Percentiles rank a stretch among this genome's conserved stretches.
Conservation (phyloP, 2,329 filamentous ascomycete species). For the Hypoxylon sp. region DNA sequence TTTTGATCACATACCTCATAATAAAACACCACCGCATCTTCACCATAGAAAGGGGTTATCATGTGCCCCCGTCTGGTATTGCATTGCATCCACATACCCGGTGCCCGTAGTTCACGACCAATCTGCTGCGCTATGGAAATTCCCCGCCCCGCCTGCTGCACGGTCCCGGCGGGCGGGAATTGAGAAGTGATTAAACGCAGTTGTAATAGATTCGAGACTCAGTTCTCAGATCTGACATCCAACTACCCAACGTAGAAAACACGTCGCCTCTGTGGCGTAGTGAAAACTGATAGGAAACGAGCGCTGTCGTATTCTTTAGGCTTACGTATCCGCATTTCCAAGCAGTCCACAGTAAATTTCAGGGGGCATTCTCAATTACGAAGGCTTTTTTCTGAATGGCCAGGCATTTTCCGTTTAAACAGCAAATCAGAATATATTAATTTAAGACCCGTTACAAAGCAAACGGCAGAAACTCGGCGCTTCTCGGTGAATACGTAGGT, state of each 20-base stretch:
- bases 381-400: conserved; percentile 12
- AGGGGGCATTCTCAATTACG: conserved; percentile 28
- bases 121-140: conserved; percentile 26
- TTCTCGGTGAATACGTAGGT: conserved; percentile 42
- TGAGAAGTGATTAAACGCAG: conserved; percentile 36
- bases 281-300: conserved; percentile 7
- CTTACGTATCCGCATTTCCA: conserved; percentile 12
- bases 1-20: conserved; percentile 10
- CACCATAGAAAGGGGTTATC: conserved; percentile 16
- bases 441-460: conserved; percentile 14
- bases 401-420: conserved; percentile 5
- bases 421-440: conserved; percentile 33
- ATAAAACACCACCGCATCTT: conserved; percentile 6
- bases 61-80: conserved; percentile 19
- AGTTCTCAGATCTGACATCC: conserved; percentile 34
- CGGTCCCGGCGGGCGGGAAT: conserved; percentile 35
- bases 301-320: conserved; percentile 18
- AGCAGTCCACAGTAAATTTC: conserved; percentile 26
- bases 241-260: conserved; percentile 30
- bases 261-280: conserved; percentile 33
- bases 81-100: conserved; percentile 7
- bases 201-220: conserved; percentile 37
- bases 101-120: conserved; percentile 21
- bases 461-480: conserved; percentile 38
- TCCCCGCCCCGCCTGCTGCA: conserved; percentile 37